phyloP scores from a whole-genome alignment of 148 eudicot species.

The Rhododendron griersonianum region DNA sequence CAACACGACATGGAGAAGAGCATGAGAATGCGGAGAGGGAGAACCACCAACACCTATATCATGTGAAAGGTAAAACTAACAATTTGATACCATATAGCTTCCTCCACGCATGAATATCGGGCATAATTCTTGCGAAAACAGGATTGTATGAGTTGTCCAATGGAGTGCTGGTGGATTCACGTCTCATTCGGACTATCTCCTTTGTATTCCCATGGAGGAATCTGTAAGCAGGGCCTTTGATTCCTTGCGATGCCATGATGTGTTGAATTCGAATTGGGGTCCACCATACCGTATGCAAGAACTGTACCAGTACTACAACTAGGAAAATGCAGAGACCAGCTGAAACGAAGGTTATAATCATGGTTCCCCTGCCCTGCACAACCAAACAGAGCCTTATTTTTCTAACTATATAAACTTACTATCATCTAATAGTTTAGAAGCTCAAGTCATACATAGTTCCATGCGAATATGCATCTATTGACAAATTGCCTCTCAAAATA shows the following conservation, averaged over 20 bases:
- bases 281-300: no score
- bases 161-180: not conserved
- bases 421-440: not conserved
- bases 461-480: no score
- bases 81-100: slow-evolving; percentile 14
- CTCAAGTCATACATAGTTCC: no score
- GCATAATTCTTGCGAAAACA: slow-evolving; percentile 12
- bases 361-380: not conserved
- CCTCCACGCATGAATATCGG: slow-evolving; percentile 15
- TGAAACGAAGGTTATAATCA: not conserved
- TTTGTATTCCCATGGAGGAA: slow-evolving; percentile 21
- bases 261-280: no score
- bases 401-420: not conserved
- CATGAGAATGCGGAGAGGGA: no score
- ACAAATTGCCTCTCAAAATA: no score
- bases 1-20: no score
- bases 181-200: slow-evolving; percentile 12
- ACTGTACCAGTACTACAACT: no score
- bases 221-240: slow-evolving; percentile 18
- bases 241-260: not conserved
- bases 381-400: not conserved
- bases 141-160: slow-evolving; percentile 8
- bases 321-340: no score
- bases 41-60: no score
- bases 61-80: no score